Evolutionary conservation across 2,329 filamentous ascomycete genomes (phyloP).

Genomic region (Septoria petroselini): DNA sequence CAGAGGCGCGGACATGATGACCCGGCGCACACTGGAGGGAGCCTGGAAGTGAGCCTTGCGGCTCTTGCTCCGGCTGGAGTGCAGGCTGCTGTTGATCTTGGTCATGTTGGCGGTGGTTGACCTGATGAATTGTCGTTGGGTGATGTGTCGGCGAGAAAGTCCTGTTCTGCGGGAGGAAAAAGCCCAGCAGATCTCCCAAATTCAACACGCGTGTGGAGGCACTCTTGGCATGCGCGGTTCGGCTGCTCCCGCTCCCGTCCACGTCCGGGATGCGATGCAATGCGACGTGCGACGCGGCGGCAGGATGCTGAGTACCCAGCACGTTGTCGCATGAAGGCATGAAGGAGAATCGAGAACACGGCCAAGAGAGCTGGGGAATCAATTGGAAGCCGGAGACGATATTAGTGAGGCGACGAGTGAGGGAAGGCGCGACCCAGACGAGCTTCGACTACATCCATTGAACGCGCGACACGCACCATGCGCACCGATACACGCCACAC

Average conservation of each 20-base stretch:
- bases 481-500: conserved; percentile 3
- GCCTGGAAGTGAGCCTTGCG: conserved; percentile 98
- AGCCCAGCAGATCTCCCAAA: conserved; percentile 4
- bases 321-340: no score
- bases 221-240: conserved; percentile 6
- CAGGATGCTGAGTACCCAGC: no score
- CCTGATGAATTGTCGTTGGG: conserved; percentile 18
- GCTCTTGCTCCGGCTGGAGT: conserved; percentile 94
- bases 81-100: conserved; percentile 65
- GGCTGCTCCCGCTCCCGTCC: not conserved
- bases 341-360: no score
- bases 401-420: not conserved
- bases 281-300: conserved; percentile 1
- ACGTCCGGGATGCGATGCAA: not conserved
- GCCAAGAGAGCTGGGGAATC: no score
- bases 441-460: not conserved
- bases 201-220: conserved; percentile 9
- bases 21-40: conserved; percentile 87
- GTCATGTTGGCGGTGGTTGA: conserved; percentile 58
- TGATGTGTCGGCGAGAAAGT: conserved; percentile 16
- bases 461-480: conserved; percentile 3
- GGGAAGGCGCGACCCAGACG: no score
- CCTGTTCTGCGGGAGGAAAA: conserved; percentile 8
- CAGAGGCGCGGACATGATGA: conserved; percentile 94
- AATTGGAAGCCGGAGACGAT: no score